Evolutionary conservation across 2,329 filamentous ascomycete genomes (phyloP).

Genomic region (Colletotrichum tropicale): DNA sequence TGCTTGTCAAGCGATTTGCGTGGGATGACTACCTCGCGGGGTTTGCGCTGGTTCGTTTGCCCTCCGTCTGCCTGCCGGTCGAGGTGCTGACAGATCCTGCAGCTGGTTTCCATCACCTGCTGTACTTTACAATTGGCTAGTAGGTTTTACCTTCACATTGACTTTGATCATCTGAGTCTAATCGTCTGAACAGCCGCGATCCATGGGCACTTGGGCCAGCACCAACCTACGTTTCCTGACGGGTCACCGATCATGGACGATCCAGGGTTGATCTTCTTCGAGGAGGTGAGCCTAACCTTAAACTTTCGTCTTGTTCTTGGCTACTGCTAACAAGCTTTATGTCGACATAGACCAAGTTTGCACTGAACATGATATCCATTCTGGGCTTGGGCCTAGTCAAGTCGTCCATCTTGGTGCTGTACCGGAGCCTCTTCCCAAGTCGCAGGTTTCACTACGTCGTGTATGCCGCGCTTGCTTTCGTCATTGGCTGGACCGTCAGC

Average conservation of each 20-base stretch:
- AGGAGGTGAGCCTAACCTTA: background rate
- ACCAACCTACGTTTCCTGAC: slow-evolving; percentile 14
- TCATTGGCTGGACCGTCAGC: slow-evolving; percentile 26
- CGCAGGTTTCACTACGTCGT: slow-evolving; percentile 29
- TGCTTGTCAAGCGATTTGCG: slow-evolving; percentile 15
- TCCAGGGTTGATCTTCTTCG: slow-evolving; percentile 15
- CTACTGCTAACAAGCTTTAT: background rate
- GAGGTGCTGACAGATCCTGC: background rate
- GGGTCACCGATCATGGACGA: slow-evolving; percentile 16
- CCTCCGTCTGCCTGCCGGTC: background rate
- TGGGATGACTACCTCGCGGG: slow-evolving; percentile 18
- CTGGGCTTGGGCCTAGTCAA: slow-evolving; percentile 34
- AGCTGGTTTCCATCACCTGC: slow-evolving; percentile 7
- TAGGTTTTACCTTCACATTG: background rate
- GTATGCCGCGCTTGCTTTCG: slow-evolving; percentile 26
- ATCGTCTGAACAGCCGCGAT: background rate
- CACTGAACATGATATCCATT: slow-evolving; percentile 29
- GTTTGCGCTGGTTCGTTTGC: slow-evolving; percentile 4
- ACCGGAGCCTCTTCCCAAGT: slow-evolving; percentile 33
- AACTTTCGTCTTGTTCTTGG: background rate
- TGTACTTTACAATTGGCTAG: slow-evolving; percentile 12
- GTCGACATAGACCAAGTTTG: slow-evolving; percentile 4
- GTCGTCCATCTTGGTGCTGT: slow-evolving; percentile 36
- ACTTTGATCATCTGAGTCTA: background rate
- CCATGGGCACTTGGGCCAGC: slow-evolving; percentile 11